Conservation (phyloP, 1,284 basidiomycete genomes). For the Phenoliferia sp. region DNA sequence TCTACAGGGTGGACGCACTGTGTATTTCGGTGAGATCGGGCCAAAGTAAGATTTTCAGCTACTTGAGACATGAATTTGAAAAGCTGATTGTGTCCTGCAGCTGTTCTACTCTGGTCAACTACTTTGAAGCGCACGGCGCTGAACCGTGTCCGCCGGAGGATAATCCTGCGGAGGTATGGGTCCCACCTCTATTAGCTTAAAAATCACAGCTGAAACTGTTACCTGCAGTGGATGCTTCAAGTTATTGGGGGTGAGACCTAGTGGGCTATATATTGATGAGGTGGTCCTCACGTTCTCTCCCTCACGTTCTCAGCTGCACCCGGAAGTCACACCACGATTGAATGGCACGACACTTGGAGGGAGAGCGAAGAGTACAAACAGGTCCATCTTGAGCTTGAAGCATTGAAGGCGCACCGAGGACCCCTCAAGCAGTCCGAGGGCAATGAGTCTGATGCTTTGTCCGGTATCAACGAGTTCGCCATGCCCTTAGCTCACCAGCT, state of each 20-base stretch:
- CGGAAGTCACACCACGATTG: conserved; percentile 57
- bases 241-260: too few relatives aligned
- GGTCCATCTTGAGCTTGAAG: conserved; percentile 43
- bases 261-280: too few relatives aligned
- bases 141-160: not conserved
- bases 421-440: not conserved
- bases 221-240: too few relatives aligned
- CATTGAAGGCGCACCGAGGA: not conserved
- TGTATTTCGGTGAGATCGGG: conserved; percentile 71
- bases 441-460: not conserved
- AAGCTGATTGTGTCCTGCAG: not conserved
- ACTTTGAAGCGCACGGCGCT: conserved; percentile 45
- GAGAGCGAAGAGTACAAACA: conserved; percentile 45
- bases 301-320: too few relatives aligned
- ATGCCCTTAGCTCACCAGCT: conserved; percentile 54
- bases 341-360: conserved; percentile 73
- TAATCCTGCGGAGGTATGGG: too few relatives aligned
- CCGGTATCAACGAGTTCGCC: conserved; percentile 51
- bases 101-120: conserved; percentile 46
- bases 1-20: conserved; percentile 59
- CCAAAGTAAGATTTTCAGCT: conserved; percentile 27
- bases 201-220: too few relatives aligned
- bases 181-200: too few relatives aligned
- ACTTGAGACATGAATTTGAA: not conserved
- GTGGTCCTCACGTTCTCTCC: too few relatives aligned